Conservation (phyloP, 78 protist genomes). For the Emiliania huxleyi region DNA sequence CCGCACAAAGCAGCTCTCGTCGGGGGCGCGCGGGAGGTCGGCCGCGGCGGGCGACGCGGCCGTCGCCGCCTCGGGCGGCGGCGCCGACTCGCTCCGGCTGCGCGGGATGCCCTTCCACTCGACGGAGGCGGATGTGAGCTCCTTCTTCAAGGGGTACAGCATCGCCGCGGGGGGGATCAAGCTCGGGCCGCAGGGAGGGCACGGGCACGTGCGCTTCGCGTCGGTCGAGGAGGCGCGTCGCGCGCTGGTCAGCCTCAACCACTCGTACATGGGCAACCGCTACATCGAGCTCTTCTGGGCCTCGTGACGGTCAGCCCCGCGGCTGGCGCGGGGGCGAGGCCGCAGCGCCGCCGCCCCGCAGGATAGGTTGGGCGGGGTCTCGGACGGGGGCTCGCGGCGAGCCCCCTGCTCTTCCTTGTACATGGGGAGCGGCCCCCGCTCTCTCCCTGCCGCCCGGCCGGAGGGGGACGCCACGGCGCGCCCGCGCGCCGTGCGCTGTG, state of each 20-base stretch:
- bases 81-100: background rate
- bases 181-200: background rate
- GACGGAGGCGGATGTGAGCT: background rate
- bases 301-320: too few species aligned
- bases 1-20: background rate
- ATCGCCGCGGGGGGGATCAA: background rate
- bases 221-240: background rate
- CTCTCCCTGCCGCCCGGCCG: too few species aligned
- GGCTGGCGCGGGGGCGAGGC: too few species aligned
- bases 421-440: too few species aligned
- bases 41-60: background rate
- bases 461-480: too few species aligned
- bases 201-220: background rate
- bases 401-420: too few species aligned
- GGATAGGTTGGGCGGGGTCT: too few species aligned
- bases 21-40: background rate
- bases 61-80: background rate
- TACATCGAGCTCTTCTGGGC: background rate
- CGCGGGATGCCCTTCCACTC: constrained; percentile 26
- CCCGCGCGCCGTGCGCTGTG: too few species aligned
- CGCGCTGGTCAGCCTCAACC: background rate
- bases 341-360: too few species aligned
- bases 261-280: background rate
- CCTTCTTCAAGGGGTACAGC: background rate
- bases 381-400: too few species aligned